Evolutionary conservation across 176 grass and related monocot genomes (phyloP), one percentile per base, ranked within the genome.

Genomic region (Typha latifolia): DNA sequence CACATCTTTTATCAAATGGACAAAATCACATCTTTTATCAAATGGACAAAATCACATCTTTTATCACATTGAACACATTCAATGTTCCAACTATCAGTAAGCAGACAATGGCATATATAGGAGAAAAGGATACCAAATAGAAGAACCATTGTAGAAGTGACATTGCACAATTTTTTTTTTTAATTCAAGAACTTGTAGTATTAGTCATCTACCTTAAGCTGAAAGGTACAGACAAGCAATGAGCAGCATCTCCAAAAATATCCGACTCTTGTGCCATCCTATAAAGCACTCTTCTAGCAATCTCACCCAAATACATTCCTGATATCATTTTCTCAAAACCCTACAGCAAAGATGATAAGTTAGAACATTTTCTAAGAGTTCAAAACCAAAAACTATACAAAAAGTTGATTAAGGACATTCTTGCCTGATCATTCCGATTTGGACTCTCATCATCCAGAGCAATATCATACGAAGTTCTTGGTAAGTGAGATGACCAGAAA

Each of bases 401-500:
- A 32, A 67, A 24, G 71, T 61, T 22, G 0, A 16, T 14, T 34
- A 49, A 53, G 32, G 71, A 70, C 63, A 20, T 5, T 69, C 32
- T 51, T 71, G 83, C 94, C 89, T 99, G 86, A 62, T 99, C 94
- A 70, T 81, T 93, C 51, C 68, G 85, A 69, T 90, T 99, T 70
- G 85, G 79, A 32, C 83, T 99, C 34, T 90, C 84, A 0, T 87
- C 88, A 63, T 93, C 85, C 43, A 90, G 78, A 32, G 74, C 81
- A 66, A 93, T 82, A 79, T 99, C 89, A 79, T 99, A 99, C 23
- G 62, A 13, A 62, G 94, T 93, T 73, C 84, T 79, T 63, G 89
- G 94, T 76, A 99, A 84, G 79, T 99, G 89, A 4, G 89, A 81
- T 51, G 94, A 92, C 94, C 86, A 93, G 76, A 99, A 99, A 82